Evolutionary conservation across 805 yeast species (phyloP).

Genomic region (Kluyveromyces aestuarii): DNA sequence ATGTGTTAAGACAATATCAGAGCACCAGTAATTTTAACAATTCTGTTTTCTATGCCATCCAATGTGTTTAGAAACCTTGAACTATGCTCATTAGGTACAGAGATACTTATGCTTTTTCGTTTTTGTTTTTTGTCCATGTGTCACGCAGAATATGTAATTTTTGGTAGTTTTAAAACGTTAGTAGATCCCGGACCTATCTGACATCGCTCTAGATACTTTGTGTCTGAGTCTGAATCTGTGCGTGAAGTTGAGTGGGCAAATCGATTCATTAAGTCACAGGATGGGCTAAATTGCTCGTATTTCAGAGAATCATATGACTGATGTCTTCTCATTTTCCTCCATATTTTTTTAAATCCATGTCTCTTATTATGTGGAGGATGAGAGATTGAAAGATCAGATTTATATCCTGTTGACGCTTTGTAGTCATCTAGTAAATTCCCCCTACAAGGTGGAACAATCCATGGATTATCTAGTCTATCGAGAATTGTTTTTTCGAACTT

Average conservation of each 20-base stretch:
- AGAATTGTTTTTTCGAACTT: too few relatives aligned
- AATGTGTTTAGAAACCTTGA: too few relatives aligned
- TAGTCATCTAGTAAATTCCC: constrained; percentile 2
- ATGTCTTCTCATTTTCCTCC: neutral
- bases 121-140: neutral
- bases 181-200: neutral
- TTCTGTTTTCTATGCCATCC: too few relatives aligned
- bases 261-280: neutral
- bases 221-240: neutral
- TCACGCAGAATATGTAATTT: neutral
- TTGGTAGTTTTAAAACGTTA: neutral
- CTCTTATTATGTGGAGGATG: constrained; percentile 1
- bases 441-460: constrained; percentile 1
- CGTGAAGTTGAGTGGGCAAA: neutral
- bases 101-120: too few relatives aligned
- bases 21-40: too few relatives aligned
- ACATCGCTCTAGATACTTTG: neutral
- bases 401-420: neutral
- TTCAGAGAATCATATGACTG: neutral
- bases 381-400: neutral
- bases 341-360: neutral
- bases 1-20: too few relatives aligned
- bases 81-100: too few relatives aligned
- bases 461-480: neutral
- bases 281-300: too few relatives aligned